Conservation (phyloP, 108 stramenopile species). For the Cyclotella baltica region DNA sequence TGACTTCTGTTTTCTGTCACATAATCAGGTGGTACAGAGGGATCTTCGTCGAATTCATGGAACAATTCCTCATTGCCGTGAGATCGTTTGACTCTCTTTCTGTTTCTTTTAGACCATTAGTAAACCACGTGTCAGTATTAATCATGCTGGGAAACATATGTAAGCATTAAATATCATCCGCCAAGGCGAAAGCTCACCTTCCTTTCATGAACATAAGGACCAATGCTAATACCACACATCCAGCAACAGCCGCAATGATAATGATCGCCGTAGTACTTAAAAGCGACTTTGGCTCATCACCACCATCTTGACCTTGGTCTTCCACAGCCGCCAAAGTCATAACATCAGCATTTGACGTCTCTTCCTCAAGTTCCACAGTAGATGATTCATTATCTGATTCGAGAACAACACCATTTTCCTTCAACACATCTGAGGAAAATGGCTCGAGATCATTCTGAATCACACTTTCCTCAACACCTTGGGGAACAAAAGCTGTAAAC, state of each 20-base stretch:
- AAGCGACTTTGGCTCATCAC: neutral
- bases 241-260: conserved; percentile 7
- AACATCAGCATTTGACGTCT: no score
- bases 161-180: no score
- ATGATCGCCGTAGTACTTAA: conserved; percentile 16
- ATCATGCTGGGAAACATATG: no score
- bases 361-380: conserved; percentile 2
- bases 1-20: conserved; percentile 1
- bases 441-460: conserved; percentile 20
- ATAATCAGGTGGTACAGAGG: neutral
- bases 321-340: conserved; percentile 9
- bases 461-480: neutral
- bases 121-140: no score
- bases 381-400: conserved; percentile 6
- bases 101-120: neutral
- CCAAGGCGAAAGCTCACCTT: neutral
- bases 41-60: conserved; percentile 31
- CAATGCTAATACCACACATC: conserved; percentile 4
- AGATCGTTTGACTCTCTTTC: conserved; percentile 6
- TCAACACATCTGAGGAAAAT: conserved; percentile 13
- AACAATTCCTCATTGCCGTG: conserved; percentile 22
- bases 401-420: conserved; percentile 12
- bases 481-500: conserved; percentile 16
- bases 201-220: neutral
- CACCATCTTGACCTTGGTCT: neutral